Evolutionary conservation across 352 stramenopile species (phyloP), one percentile per base, ranked within the genome.

Genomic region (Phytophthora brassicae): DNA sequence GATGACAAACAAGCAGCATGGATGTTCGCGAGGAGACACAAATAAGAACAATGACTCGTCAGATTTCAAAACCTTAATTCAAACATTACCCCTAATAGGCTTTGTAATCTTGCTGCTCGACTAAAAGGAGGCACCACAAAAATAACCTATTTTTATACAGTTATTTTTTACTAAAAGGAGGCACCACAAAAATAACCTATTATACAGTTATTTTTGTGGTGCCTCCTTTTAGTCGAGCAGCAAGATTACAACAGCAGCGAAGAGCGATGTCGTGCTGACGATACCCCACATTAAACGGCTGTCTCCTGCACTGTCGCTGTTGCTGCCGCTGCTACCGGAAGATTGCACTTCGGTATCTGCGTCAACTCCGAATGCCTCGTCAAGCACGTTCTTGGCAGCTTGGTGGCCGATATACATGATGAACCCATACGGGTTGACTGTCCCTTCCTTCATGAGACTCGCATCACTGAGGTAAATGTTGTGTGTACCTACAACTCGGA

Each of bases 391-490:
- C 38, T 69, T 63, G 13, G 68, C 64, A 9, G 70, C 67, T 47
- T 81, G 73, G 29, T 68, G 58, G 0, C 74, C 68, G n/a, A 77
- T 75, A 56, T 81, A 78, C 75, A 84, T 84, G 8, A 79, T 59
- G 39, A 84, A 81, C 6, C 49, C 74, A 49, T 75, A 81, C 42
- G 65, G 71, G 57, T 84, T 84, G 35, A 79, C 72, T 2, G 72
- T 81, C 23, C 72, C 72, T 43, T 74, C 68, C 47, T 79, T 79
- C 72, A 84, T 84, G 31, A 74, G 48, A 26, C 69, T 79, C 35
- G 64, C 66, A 29, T 83, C 74, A 26, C 64, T 68, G 38, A 83
- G 52, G 46, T 70, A 79, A 14, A 81, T 38, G 51, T 79, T 81
- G 7, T 57, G 60, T 11, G 72, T 75, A 31, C 74, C 74, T 8